phyloP scores from a whole-genome alignment of 768 basidiomycete species.

The Tylopilus balloui region DNA sequence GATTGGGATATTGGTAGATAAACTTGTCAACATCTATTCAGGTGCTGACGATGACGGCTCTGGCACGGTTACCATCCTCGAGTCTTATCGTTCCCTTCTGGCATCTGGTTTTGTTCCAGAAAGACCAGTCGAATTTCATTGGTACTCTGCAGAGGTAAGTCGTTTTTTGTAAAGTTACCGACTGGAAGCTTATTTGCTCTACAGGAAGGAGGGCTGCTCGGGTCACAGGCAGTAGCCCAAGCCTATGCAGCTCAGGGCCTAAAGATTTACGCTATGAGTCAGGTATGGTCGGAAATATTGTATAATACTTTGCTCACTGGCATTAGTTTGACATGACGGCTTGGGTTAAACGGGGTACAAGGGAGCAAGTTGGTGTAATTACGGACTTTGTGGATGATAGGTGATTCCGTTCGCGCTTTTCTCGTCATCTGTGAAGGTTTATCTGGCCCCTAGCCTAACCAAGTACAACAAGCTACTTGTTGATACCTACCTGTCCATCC shows the following conservation, averaged over 20 bases:
- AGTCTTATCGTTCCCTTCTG: constrained; percentile 40
- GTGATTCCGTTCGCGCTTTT: constrained; percentile 36
- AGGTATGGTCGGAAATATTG: constrained; percentile 16
- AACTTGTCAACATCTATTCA: constrained; percentile 4
- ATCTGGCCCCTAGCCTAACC: constrained; percentile 53
- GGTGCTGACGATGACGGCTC: constrained; percentile 45
- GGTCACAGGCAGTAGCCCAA: constrained; percentile 84
- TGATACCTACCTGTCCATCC: constrained; percentile 76
- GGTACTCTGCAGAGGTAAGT: constrained; percentile 42
- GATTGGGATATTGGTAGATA: neutral
- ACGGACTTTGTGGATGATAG: constrained; percentile 72
- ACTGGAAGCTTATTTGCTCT: neutral
- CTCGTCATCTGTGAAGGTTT: neutral
- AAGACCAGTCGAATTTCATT: constrained; percentile 46
- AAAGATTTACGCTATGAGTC: constrained; percentile 30
- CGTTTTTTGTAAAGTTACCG: neutral
- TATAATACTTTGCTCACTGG: constrained; percentile 23
- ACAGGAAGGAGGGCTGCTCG: constrained; percentile 77
- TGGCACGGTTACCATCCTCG: constrained; percentile 43
- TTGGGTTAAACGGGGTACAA: constrained; percentile 82
- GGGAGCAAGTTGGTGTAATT: constrained; percentile 79
- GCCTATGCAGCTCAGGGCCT: constrained; percentile 48
- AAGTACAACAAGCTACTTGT: constrained; percentile 73
- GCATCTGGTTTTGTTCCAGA: constrained; percentile 39
- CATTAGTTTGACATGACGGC: constrained; percentile 87